Evolutionary conservation across 257 asterid genomes (phyloP), one percentile per base, ranked within the genome.

Genomic region (Plantago major): DNA sequence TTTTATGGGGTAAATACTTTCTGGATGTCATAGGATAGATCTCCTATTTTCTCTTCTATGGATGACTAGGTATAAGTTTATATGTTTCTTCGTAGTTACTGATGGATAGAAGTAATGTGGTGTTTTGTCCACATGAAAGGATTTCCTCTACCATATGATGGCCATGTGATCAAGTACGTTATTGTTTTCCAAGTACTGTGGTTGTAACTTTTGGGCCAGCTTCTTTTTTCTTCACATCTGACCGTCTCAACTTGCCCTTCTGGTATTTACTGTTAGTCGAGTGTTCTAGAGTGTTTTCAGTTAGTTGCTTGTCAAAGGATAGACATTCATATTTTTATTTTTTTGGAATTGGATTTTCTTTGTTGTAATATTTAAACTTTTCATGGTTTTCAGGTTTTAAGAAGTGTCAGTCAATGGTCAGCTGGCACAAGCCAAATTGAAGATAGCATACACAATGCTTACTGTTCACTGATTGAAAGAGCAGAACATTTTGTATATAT

Each of bases 401-500:
- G 98, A 73, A 88, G 97, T 71, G 98, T 88, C 70, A 86, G 95
- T 77, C 95, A 91, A 60, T 91, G 98, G 98, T 91, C 98, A 13
- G 98, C 98, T 17, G 98, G 98, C 67, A 88, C 98, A 55, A 86
- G 95, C 80, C 98, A 91, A 78, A 81, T 49, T 62, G 98, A 91
- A 77, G 95, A 86, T 63, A 91, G 98, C 70, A 88, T 91, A 67
- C 98, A 91, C 79, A 79, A 68, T 65, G 92, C 98, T 44, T 91
- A 91, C 70, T 86, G 97, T 75, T 84, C 96, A 19, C 87, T 91
- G 43, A 91, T 91, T 63, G 97, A 91, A 67, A 88, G 81, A 77
- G 98, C 97, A 42, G 95, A 91, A 63, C 95, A 86, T 69, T 84
- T 79, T 67, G 77, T 91, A 56, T 91, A 91, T 74, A 88, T 91